phyloP scores from a whole-genome alignment of 73 alveolate genomes.

The Uronychia setigera region DNA sequence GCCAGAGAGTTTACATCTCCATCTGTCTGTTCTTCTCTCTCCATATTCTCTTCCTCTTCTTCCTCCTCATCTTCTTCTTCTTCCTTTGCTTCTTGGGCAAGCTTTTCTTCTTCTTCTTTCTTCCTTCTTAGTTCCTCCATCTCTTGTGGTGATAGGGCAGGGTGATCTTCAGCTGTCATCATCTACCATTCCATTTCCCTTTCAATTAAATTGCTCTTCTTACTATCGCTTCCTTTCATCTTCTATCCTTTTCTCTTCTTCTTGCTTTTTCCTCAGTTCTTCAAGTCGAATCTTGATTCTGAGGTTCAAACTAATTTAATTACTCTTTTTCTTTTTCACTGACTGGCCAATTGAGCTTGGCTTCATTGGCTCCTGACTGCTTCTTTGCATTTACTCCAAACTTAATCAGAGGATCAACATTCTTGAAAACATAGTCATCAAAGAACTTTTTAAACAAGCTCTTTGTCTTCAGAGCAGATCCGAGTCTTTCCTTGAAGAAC shows the following conservation, averaged over 20 bases:
- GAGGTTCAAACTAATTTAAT: constrained; percentile 7
- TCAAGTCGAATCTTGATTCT: neutral
- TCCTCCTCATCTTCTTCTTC: too few relatives aligned
- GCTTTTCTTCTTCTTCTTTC: too few relatives aligned
- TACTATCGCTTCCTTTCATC: too few relatives aligned
- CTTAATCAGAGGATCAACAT: constrained; percentile 42
- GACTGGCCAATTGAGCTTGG: constrained; percentile 61
- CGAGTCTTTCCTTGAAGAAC: constrained; percentile 28
- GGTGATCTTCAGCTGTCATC: too few relatives aligned
- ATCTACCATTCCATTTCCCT: too few relatives aligned
- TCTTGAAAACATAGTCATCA: constrained; percentile 43
- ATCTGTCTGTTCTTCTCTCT: too few relatives aligned
- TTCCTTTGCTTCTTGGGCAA: too few relatives aligned
- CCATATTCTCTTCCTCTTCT: too few relatives aligned
- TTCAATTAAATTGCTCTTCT: too few relatives aligned
- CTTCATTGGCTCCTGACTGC: constrained; percentile 12
- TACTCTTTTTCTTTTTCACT: constrained; percentile 45
- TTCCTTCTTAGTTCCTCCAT: too few relatives aligned
- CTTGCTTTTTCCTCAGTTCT: constrained; percentile 23
- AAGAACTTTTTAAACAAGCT: constrained; percentile 52
- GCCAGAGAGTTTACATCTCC: too few relatives aligned
- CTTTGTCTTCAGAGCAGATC: constrained; percentile 14
- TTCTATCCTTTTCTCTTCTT: constrained; percentile 15
- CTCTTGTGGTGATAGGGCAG: too few relatives aligned
- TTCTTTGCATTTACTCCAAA: constrained; percentile 4